Conservation (phyloP, 306 rosid species). For the Medicago arabica region DNA sequence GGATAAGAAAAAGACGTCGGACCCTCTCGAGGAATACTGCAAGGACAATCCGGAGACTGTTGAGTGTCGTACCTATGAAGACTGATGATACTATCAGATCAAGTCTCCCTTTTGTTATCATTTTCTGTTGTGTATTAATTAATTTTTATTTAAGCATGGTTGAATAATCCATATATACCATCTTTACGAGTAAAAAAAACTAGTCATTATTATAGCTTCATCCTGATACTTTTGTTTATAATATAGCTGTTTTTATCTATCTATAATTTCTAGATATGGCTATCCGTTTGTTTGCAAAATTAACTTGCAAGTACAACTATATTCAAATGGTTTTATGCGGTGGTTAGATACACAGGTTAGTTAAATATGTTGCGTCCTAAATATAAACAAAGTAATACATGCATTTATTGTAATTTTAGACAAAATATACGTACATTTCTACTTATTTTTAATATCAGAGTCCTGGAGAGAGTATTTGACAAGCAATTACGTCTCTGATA, state of each 20-base stretch:
- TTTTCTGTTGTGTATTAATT: conserved; percentile 32
- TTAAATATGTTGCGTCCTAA: too few relatives aligned
- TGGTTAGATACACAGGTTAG: too few relatives aligned
- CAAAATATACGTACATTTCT: too few relatives aligned
- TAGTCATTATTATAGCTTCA: conserved; percentile 5
- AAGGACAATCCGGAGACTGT: conserved; percentile 85
- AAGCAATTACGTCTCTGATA: too few relatives aligned
- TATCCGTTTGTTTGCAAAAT: not conserved
- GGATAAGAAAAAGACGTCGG: conserved; percentile 58
- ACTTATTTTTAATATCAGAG: too few relatives aligned
- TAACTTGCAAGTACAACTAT: not conserved
- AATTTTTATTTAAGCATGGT: conserved; percentile 17
- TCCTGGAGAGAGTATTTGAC: too few relatives aligned
- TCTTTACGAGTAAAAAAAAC: not conserved
- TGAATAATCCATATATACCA: conserved; percentile 10
- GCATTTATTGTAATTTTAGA: too few relatives aligned
- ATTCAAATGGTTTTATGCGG: too few relatives aligned
- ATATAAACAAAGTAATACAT: too few relatives aligned
- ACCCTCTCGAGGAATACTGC: conserved; percentile 86
- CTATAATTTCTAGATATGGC: not conserved
- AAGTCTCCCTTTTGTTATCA: not conserved
- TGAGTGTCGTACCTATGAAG: conserved; percentile 95
- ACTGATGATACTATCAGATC: conserved; percentile 36
- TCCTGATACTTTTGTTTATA: not conserved
- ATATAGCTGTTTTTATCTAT: not conserved